Evolutionary conservation across 768 basidiomycete species (phyloP).

Genomic region (Termitomyces eurrhizus): DNA sequence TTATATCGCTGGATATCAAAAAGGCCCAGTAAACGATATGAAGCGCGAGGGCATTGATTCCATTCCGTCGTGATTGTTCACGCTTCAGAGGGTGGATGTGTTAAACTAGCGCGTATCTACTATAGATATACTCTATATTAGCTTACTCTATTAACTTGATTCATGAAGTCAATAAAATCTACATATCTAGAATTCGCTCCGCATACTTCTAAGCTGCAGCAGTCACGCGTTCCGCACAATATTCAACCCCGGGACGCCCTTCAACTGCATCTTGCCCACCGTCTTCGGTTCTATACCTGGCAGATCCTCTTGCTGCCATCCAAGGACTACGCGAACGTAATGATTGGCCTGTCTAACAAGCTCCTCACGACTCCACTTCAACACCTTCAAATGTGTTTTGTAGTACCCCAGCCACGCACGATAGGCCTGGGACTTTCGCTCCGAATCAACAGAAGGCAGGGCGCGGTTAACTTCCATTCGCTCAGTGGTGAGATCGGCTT

Average conservation of each 20-base stretch:
- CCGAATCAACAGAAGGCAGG: slow-evolving; percentile 29
- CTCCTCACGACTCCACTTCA: slow-evolving; percentile 34
- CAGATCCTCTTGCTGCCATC: slow-evolving; percentile 22
- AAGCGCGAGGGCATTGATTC: too few species aligned
- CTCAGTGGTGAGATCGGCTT: slow-evolving; percentile 16
- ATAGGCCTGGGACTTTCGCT: slow-evolving; percentile 48
- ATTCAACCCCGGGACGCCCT: slow-evolving; percentile 28
- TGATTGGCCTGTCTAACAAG: slow-evolving; percentile 38
- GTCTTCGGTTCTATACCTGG: slow-evolving; percentile 40
- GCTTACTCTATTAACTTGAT: too few species aligned
- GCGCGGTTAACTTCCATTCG: slow-evolving; percentile 18
- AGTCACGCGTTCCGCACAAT: slow-evolving; percentile 6
- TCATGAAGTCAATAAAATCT: too few species aligned
- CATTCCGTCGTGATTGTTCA: too few species aligned
- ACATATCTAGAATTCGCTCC: too few species aligned
- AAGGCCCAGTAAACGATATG: too few species aligned
- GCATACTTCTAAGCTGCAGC: neutral
- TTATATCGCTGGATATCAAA: too few species aligned
- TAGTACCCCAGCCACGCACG: slow-evolving; percentile 58
- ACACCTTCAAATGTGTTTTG: slow-evolving; percentile 31
- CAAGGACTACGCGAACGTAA: slow-evolving; percentile 31
- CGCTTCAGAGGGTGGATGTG: too few species aligned
- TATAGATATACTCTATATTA: too few species aligned
- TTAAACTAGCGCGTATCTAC: too few species aligned
- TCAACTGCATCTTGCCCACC: slow-evolving; percentile 49